A percentile compares a stretch with the other conserved stretches of the same genome.
Evolutionary conservation across 2,329 filamentous ascomycete species (phyloP).

Genomic region (Microcyclosporella mali): DNA sequence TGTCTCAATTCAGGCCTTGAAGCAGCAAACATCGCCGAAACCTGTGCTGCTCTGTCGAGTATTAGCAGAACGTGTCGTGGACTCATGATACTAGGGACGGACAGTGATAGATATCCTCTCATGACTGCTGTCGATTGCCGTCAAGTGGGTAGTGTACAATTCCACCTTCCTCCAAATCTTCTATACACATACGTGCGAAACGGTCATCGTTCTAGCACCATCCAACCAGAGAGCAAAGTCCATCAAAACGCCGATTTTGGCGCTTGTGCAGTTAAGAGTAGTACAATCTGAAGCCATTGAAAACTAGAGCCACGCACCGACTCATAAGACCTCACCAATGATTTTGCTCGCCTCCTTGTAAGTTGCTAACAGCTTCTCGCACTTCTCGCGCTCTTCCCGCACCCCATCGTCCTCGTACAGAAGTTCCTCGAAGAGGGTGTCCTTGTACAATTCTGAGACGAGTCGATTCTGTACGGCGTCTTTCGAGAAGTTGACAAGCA

Average conservation of each 20-base stretch:
- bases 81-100: too few relatives aligned
- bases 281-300: slow-evolving; percentile 2
- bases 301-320: not conserved
- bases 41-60: too few relatives aligned
- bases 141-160: too few relatives aligned
- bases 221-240: not conserved
- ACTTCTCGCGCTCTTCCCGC: slow-evolving; percentile 97
- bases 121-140: too few relatives aligned
- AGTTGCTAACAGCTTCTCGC: slow-evolving; percentile 87
- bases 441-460: slow-evolving; percentile 92
- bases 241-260: not conserved
- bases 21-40: too few relatives aligned
- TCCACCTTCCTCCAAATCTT: not conserved
- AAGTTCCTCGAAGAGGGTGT: slow-evolving; percentile 84
- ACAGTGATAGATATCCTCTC: too few relatives aligned
- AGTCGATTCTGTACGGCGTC: slow-evolving; percentile 96
- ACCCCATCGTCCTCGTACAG: slow-evolving; percentile 96
- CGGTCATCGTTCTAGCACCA: not conserved
- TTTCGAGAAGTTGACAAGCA: slow-evolving; percentile 96
- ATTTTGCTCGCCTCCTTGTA: slow-evolving; percentile 98
- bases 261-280: slow-evolving; percentile 2
- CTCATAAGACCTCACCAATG: slow-evolving; percentile 84
- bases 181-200: not conserved
- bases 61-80: too few relatives aligned
- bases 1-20: too few relatives aligned